These are phyloP conservation scores for Fusarium stilboides DNA, from an alignment of 2,329 filamentous ascomycete species.

Conservation along the genomic window DNA sequence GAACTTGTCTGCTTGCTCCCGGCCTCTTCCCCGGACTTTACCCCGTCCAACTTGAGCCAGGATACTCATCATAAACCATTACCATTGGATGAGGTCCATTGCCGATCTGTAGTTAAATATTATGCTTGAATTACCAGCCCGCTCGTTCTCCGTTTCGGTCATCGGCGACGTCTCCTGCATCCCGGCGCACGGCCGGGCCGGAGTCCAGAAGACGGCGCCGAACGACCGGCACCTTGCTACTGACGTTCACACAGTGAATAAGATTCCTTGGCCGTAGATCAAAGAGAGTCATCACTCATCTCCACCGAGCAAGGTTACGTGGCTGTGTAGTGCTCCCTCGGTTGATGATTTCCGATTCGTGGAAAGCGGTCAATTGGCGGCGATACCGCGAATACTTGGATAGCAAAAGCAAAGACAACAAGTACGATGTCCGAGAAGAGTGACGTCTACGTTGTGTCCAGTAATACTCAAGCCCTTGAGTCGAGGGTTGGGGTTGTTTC, in stretches of 20 bases:
- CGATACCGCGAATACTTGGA: neutral
- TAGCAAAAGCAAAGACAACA: neutral
- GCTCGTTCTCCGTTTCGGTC: constrained; percentile 29
- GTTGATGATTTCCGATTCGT: constrained; percentile 13
- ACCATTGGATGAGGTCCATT: constrained; percentile 4
- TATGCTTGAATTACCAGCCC: neutral
- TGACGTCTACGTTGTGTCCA: constrained; percentile 4
- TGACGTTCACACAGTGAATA: constrained; percentile 34
- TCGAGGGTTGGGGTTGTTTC: constrained; percentile 22
- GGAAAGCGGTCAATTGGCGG: constrained; percentile 5
- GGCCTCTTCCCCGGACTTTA: constrained; percentile 12
- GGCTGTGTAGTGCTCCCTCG: constrained; percentile 26
- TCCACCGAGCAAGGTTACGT: constrained; percentile 34
- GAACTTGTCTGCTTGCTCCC: constrained; percentile 6
- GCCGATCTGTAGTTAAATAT: neutral
- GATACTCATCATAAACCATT: constrained; percentile 4
- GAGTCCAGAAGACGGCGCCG: constrained; percentile 41
- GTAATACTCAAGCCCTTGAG: neutral
- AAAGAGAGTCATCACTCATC: constrained; percentile 1
- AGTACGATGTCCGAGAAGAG: neutral
- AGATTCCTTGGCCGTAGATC: constrained; percentile 35
- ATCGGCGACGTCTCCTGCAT: constrained; percentile 22
- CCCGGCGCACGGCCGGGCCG: constrained; percentile 34
- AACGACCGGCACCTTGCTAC: constrained; percentile 24
- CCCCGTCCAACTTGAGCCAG: constrained; percentile 21